These are phyloP conservation scores for Eucommia ulmoides DNA, from an alignment of 257 asterid species.

Conservation along the genomic window DNA sequence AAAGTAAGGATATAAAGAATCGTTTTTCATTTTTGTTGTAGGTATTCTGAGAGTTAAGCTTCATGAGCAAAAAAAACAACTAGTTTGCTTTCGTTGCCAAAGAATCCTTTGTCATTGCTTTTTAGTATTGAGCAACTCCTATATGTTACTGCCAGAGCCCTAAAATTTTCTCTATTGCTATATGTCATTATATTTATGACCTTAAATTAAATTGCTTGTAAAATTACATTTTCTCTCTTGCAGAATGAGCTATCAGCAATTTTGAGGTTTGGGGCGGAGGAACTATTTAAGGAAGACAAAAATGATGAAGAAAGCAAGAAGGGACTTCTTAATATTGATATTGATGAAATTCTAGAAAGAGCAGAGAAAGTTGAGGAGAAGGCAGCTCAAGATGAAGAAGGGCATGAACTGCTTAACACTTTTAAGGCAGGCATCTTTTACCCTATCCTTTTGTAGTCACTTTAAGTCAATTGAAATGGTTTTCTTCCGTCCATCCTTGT, in stretches of 20 bases:
- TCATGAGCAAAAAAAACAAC: neutral
- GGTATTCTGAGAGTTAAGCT: neutral
- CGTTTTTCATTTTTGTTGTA: neutral
- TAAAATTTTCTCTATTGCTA: too few relatives aligned
- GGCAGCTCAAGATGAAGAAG: conserved; percentile 61
- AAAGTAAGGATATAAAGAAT: conserved; percentile 40
- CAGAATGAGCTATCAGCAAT: conserved; percentile 98
- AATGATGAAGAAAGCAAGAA: conserved; percentile 95
- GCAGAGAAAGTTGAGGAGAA: conserved; percentile 98
- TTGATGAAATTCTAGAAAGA: conserved; percentile 97
- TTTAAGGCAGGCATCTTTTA: conserved; percentile 51
- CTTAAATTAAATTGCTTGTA: too few relatives aligned
- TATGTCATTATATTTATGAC: too few relatives aligned
- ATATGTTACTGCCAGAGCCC: too few relatives aligned
- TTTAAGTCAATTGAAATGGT: too few relatives aligned
- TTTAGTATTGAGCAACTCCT: too few relatives aligned
- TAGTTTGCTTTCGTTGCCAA: neutral
- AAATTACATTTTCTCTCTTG: too few relatives aligned
- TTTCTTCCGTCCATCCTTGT: too few relatives aligned
- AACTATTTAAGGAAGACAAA: conserved; percentile 81
- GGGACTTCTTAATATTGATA: conserved; percentile 85
- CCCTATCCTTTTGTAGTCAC: neutral
- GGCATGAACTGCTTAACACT: conserved; percentile 73
- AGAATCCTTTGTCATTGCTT: neutral
- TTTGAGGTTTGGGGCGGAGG: conserved; percentile 98